These are phyloP conservation scores for Citrullus amarus DNA, from an alignment of 306 rosid genomes.

Conservation along the genomic window DNA sequence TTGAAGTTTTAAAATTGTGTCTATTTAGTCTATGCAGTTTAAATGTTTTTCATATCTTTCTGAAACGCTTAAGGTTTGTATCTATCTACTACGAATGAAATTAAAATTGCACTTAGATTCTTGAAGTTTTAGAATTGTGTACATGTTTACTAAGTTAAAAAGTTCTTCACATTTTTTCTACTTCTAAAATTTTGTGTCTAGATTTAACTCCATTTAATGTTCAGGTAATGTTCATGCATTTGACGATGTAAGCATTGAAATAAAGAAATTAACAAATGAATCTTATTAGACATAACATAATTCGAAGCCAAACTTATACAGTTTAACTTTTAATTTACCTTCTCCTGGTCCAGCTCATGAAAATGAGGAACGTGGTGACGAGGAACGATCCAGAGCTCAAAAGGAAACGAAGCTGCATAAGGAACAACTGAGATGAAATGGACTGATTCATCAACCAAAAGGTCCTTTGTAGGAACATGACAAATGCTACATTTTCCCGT, in stretches of 20 bases:
- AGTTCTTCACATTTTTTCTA: too few species aligned
- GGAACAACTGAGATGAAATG: constrained; percentile 58
- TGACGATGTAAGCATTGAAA: background rate
- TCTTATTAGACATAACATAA: background rate
- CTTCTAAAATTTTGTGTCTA: too few species aligned
- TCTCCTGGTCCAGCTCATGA: constrained; percentile 46
- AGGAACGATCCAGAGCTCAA: constrained; percentile 87
- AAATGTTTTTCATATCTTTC: background rate
- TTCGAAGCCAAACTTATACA: background rate
- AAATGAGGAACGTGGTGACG: constrained; percentile 55
- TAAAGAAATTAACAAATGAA: background rate
- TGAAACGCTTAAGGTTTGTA: background rate
- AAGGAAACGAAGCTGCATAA: constrained; percentile 66
- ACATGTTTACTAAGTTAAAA: too few species aligned
- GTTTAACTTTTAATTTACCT: constrained; percentile 24
- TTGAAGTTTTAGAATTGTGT: too few species aligned
- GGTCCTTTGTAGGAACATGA: constrained; percentile 33
- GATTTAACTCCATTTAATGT: background rate
- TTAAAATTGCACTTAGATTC: too few species aligned
- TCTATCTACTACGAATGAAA: too few species aligned
- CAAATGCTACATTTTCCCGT: constrained; percentile 56
- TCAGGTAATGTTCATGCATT: background rate
- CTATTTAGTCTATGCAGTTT: background rate
- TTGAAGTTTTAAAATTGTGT: background rate
- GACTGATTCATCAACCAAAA: constrained; percentile 39